Evolutionary conservation across 106 monocot species (phyloP).

Genomic region (Allium cepa): DNA sequence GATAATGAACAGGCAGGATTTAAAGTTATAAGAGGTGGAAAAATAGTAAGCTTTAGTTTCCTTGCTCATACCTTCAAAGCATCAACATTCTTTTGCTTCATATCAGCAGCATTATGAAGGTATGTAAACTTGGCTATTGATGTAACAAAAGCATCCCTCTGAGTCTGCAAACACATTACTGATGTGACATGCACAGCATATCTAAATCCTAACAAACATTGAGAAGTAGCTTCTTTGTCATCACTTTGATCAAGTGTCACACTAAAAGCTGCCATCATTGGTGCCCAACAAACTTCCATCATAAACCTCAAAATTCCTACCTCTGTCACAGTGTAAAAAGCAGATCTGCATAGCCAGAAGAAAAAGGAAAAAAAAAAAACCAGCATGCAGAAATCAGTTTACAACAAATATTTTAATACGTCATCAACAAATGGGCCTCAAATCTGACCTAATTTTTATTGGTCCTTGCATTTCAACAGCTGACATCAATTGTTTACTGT

Average conservation of each 20-base stretch:
- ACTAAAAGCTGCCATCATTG: slow-evolving; percentile 99
- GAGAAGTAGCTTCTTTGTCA: slow-evolving; percentile 59
- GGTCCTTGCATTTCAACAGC: no score
- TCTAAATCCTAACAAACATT: slow-evolving; percentile 81
- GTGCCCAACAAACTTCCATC: slow-evolving; percentile 98
- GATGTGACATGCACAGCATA: slow-evolving; percentile 92
- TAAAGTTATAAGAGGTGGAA: no score
- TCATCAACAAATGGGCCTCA: no score
- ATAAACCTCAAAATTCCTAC: slow-evolving; percentile 82
- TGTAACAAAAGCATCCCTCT: slow-evolving; percentile 98
- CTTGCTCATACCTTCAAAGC: slow-evolving; percentile 69
- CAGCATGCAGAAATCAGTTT: no score
- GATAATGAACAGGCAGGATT: no score
- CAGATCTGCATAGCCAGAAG: slow-evolving; percentile 43
- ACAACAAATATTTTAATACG: no score
- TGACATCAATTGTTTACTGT: no score
- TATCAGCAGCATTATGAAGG: slow-evolving; percentile 90
- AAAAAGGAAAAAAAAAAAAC: background rate
- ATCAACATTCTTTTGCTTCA: slow-evolving; percentile 99
- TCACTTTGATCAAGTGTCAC: slow-evolving; percentile 94
- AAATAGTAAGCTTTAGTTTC: no score
- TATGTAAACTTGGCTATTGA: slow-evolving; percentile 96
- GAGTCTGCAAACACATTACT: slow-evolving; percentile 94
- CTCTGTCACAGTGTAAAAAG: slow-evolving; percentile 71
- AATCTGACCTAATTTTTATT: no score